Conservation (phyloP, 768 basidiomycete genomes). For the Boletus tylopilopsis region DNA sequence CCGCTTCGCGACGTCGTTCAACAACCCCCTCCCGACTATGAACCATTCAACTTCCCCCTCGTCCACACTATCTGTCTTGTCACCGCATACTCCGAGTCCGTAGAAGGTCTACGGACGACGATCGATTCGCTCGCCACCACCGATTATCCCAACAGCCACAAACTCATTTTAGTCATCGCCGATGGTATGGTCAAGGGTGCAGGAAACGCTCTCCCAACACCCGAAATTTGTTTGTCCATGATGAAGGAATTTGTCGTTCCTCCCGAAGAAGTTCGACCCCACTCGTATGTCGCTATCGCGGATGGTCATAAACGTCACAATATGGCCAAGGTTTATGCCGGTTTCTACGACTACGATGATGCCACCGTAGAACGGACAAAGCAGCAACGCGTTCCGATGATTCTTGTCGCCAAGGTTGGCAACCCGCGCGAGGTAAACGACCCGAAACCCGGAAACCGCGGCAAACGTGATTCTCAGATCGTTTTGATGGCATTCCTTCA, state of each 20-base stretch:
- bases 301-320: constrained; percentile 99
- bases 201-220: constrained; percentile 85
- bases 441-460: constrained; percentile 94
- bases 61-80: constrained; percentile 94
- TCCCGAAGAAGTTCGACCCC: constrained; percentile 81
- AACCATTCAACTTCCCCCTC: constrained; percentile 95
- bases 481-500: constrained; percentile 97
- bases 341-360: constrained; percentile 94
- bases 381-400: constrained; percentile 94
- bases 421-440: constrained; percentile 89
- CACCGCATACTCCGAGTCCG: constrained; percentile 96
- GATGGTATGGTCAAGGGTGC: constrained; percentile 99
- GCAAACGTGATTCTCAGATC: constrained; percentile 98
- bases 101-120: constrained; percentile 94
- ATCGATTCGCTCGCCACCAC: constrained; percentile 98
- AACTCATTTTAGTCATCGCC: constrained; percentile 90
- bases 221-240: constrained; percentile 92
- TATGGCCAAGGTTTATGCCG: constrained; percentile 98
- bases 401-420: constrained; percentile 93
- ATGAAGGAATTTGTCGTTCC: constrained; percentile 92
- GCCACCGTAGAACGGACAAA: constrained; percentile 85
- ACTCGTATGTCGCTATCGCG: constrained; percentile 97
- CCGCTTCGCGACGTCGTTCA: constrained; percentile 87
- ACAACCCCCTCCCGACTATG: constrained; percentile 86
- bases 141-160: constrained; percentile 98